Base-by-base conservation (phyloP, 176 grass and related monocot genomes). In the Carex parvula region DNA sequence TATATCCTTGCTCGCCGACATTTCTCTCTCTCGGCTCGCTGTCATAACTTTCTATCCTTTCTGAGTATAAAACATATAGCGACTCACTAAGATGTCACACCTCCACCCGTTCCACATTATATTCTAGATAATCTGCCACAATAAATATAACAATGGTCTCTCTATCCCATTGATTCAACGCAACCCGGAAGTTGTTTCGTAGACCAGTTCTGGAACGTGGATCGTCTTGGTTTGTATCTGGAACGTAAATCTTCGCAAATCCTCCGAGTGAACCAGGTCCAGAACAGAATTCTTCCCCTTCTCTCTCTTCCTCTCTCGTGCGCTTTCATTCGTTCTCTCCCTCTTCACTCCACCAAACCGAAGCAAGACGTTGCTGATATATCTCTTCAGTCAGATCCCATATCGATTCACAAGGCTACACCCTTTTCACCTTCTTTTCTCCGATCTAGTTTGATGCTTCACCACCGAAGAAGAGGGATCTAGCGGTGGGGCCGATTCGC, bases 381-480 rank as follows among this genome's bases (percentile, higher is more conserved):
- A 33, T 61, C 13, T 72, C 60, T 81, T 57, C 33, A 18, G 52
- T 15, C 63, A 42, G 61, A 86, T 87, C 92, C 80, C 86, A 82
- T 68, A 59, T 68, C 6, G 16, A 82, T 60, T 54, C 42, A 59
- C 83, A 55, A 18, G 20, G 52, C 46, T 17, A 26, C 58, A 11
- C 9, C 59, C 0, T 54, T 80, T 64, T 30, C 61, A 30, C 10
- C 22, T 64, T 26, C 61, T 30, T 30, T 64, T 64, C 39, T n/a
- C 35, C 39, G 91, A 93, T 93, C 89, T 88, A 88, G 84, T 60
- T 48, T 92, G 85, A 84, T 64, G 81, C 85, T 67, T 68, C 81
- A 61, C 69, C 65, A 53, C 64, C 46, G 8, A 60, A 60, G 86
- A 4, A 70, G 66, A 37, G 85, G 70, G 76, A 87, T 85, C 86